phyloP scores from a whole-genome alignment of 2,329 filamentous ascomycete genomes.

The Endoconidiophora laricicola region DNA sequence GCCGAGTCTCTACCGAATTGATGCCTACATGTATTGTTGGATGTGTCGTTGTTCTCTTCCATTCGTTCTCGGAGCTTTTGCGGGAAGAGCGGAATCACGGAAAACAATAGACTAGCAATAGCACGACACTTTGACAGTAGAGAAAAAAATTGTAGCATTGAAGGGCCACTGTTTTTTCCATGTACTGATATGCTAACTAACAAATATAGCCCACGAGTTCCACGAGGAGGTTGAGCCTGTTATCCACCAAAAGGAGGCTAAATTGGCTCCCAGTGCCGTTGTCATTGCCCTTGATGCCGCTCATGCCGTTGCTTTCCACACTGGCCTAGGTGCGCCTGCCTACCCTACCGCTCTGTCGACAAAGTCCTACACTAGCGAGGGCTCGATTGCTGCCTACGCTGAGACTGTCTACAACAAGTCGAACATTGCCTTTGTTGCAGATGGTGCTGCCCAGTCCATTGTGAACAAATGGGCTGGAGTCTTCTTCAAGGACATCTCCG shows the following conservation, averaged over 20 bases:
- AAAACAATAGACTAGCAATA: background rate
- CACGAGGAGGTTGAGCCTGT: slow-evolving; percentile 70
- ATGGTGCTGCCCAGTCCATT: slow-evolving; percentile 61
- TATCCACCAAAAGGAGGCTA: slow-evolving; percentile 63
- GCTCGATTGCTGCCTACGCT: slow-evolving; percentile 60
- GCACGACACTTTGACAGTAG: too few species aligned
- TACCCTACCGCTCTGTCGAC: slow-evolving; percentile 55
- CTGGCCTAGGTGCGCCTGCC: slow-evolving; percentile 67
- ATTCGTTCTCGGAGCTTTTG: slow-evolving; percentile 6
- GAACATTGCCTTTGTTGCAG: slow-evolving; percentile 83
- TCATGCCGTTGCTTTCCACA: slow-evolving; percentile 81
- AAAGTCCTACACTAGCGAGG: slow-evolving; percentile 64
- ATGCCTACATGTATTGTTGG: slow-evolving; percentile 13
- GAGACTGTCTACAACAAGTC: slow-evolving; percentile 67
- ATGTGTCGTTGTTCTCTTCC: background rate
- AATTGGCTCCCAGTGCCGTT: slow-evolving; percentile 42
- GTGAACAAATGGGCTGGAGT: slow-evolving; percentile 81
- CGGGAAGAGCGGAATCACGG: slow-evolving; percentile 9
- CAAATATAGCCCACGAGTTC: slow-evolving; percentile 60
- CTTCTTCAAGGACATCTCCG: slow-evolving; percentile 65
- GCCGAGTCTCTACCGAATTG: background rate
- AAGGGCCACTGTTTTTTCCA: background rate
- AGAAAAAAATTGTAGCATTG: background rate
- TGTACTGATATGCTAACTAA: slow-evolving; percentile 12
- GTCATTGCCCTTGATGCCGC: slow-evolving; percentile 70